A percentile compares a stretch with the other conserved stretches of the same genome.
Conservation (phyloP, 2,329 filamentous ascomycete genomes). For the Pseudogymnoascus sp. region DNA sequence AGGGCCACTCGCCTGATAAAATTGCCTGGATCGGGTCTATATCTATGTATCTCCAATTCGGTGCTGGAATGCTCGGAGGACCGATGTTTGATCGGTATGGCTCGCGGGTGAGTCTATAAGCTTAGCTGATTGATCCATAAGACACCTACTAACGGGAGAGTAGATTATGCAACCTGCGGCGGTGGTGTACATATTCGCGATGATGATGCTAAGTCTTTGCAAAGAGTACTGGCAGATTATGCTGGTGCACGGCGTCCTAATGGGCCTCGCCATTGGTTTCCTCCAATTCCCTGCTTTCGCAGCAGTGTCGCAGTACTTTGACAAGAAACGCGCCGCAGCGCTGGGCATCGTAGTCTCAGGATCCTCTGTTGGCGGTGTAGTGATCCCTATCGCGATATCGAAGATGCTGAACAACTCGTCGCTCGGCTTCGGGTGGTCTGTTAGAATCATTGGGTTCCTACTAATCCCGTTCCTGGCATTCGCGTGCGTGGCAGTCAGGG, state of each 20-base stretch:
- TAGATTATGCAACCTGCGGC: conserved; percentile 25
- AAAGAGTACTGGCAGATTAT: conserved; percentile 44
- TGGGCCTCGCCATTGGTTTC: conserved; percentile 33
- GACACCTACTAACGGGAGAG: conserved; percentile 24
- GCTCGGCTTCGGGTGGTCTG: conserved; percentile 45
- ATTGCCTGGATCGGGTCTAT: conserved; percentile 52
- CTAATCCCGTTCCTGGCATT: conserved; percentile 31
- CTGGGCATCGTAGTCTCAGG: conserved; percentile 36
- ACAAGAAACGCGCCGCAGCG: conserved; percentile 34
- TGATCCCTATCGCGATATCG: conserved; percentile 50
- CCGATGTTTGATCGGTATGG: conserved; percentile 53
- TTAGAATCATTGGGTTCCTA: conserved; percentile 45
- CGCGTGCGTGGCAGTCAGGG: conserved; percentile 37
- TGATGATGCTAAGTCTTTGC: conserved; percentile 53
- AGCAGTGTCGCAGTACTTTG: conserved; percentile 38
- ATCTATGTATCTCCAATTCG: conserved; percentile 41
- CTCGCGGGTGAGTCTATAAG: conserved; percentile 34
- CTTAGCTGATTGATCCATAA: conserved; percentile 18
- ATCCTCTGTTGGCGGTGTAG: conserved; percentile 40
- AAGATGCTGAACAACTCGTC: conserved; percentile 37
- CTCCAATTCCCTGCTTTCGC: conserved; percentile 33
- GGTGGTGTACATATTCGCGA: conserved; percentile 45
- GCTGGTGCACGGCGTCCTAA: conserved; percentile 35
- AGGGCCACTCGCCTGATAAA: conserved; percentile 38
- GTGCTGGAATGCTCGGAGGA: conserved; percentile 48